Percentiles rank a stretch among this genome's conserved stretches.
phyloP scores from a whole-genome alignment of 768 basidiomycete species.

The Trametopsis cervina region DNA sequence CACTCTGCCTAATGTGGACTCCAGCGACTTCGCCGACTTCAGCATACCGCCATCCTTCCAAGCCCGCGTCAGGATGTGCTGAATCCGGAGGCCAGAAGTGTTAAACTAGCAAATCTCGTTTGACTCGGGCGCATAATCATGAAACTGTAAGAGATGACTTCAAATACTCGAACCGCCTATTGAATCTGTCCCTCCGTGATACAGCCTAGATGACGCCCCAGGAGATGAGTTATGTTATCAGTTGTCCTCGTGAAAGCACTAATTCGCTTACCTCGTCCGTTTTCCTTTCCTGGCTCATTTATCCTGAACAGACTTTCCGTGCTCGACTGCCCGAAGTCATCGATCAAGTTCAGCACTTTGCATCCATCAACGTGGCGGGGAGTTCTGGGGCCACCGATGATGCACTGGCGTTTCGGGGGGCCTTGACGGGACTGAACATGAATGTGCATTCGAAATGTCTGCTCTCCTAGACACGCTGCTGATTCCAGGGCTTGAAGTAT shows the following conservation, averaged over 20 bases:
- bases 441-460: slow-evolving; percentile 46
- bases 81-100: slow-evolving; percentile 82
- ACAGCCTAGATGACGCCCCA: slow-evolving; percentile 70
- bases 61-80: slow-evolving; percentile 78
- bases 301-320: slow-evolving; percentile 56
- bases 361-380: slow-evolving; percentile 23
- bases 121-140: slow-evolving; percentile 83
- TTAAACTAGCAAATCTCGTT: slow-evolving; percentile 75
- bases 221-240: slow-evolving; percentile 63
- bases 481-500: slow-evolving; percentile 49
- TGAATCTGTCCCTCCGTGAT: background rate
- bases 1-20: too few relatives aligned
- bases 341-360: slow-evolving; percentile 89
- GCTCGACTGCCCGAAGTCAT: slow-evolving; percentile 70
- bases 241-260: slow-evolving; percentile 60
- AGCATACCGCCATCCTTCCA: slow-evolving; percentile 76
- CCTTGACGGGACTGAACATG: slow-evolving; percentile 86
- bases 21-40: slow-evolving; percentile 90
- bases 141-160: slow-evolving; percentile 52
- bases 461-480: background rate
- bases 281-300: background rate
- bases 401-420: slow-evolving; percentile 79
- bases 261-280: background rate
- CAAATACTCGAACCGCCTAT: background rate
- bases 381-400: slow-evolving; percentile 46